Evolutionary conservation across 129 eudicot species (phyloP), one percentile per base, ranked within the genome.

Genomic region (Glebionis coronaria): DNA sequence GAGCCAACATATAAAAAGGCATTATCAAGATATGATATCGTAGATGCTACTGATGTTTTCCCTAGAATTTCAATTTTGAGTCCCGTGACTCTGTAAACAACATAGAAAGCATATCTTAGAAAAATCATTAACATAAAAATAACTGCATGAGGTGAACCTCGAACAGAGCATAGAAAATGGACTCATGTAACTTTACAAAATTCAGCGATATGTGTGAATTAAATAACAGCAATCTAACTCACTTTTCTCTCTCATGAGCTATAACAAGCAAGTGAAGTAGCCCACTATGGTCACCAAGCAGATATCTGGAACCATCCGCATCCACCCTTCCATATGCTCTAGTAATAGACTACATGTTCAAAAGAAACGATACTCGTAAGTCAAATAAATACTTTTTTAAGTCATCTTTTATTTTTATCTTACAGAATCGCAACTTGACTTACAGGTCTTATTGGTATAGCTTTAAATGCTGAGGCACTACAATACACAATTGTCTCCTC

Each of bases 261-360:
- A 93, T 89, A 56, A 93, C 99, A 79, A 93, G 96, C 67, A 93
- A 81, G 79, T 89, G 99, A 58, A 93, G 91, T 63, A 93, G 97
- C 53, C 99, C 99, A 53, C 82, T 81, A 65, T 89, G 99, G 79
- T 93, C 99, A 55, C 99, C 97, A 35, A 93, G 93, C 70, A 93
- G 76, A 63, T n/a, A n/a, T n/a, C n/a, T n/a, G n/a, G 99, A 93
- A 70, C 99, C 99, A 77, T 93, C 95, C 23, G 95, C 90, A 79
- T 93, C 99, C 66, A 93, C n/a, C 97, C 97, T 86, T 38, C 99
- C 99, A 75, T 93, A 93, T 18, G 99, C 91, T 84, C 82, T 84
- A 67, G 97, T 93, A 56, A 93, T 89, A 49, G 93, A 82, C 99
- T 93, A 61, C 21, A 57, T 21, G n/a, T 31, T 61, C 58, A 70